Conservation (phyloP, 2,329 filamentous ascomycete species). For the Plectosphaerella plurivora region DNA sequence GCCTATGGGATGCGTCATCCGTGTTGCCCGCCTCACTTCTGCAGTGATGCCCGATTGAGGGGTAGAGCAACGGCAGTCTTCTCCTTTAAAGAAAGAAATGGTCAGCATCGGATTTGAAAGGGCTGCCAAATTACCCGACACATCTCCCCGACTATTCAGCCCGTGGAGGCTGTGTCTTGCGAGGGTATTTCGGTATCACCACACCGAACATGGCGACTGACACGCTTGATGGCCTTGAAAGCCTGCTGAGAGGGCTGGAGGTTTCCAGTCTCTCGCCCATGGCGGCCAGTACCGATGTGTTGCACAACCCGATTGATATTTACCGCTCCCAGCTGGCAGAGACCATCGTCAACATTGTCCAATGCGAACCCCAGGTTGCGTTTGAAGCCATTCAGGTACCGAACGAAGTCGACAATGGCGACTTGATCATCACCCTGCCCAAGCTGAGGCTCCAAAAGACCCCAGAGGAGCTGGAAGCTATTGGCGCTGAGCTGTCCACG, state of each 20-base stretch:
- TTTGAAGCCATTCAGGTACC: background rate
- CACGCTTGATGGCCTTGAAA: background rate
- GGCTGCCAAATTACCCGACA: too few relatives aligned
- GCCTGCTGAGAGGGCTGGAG: background rate
- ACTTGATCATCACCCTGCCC: background rate
- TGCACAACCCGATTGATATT: background rate
- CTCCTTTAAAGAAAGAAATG: too few relatives aligned
- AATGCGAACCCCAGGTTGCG: background rate
- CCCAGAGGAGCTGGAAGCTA: background rate
- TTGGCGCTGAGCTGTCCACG: background rate
- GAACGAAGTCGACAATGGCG: background rate
- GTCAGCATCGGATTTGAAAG: too few relatives aligned
- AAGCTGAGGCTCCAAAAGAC: background rate
- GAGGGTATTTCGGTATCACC: too few relatives aligned
- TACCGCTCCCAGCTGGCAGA: background rate
- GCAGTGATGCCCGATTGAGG: too few relatives aligned
- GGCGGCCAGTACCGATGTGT: background rate
- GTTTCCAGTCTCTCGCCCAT: background rate
- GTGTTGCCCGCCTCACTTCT: too few relatives aligned
- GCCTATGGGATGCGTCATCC: too few relatives aligned
- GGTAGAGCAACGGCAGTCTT: too few relatives aligned
- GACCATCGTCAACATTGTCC: background rate
- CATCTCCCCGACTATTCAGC: too few relatives aligned
- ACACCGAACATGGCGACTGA: background rate
- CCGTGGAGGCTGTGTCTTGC: too few relatives aligned